Conservation (phyloP, 345 rosid genomes). For the Eutrema heterophyllum region DNA sequence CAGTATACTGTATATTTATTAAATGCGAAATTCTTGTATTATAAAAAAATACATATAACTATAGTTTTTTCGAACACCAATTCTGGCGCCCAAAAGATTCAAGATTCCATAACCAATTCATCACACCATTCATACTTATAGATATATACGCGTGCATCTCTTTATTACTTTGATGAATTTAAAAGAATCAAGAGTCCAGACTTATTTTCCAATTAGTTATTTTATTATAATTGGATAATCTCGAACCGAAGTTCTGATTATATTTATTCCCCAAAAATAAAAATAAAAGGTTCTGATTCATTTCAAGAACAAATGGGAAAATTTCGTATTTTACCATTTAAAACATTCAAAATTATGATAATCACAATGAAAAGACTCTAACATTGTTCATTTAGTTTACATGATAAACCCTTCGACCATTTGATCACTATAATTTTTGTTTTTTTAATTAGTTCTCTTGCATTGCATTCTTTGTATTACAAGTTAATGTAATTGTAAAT, state of each 20-base stretch:
- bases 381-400: not conserved
- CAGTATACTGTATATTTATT: not conserved
- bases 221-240: not conserved
- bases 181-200: not conserved
- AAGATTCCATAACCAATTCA: not conserved
- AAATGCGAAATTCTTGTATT: not conserved
- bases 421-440: not conserved
- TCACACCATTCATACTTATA: slow-evolving; percentile 1
- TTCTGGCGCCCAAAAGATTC: slow-evolving; percentile 17
- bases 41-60: not conserved
- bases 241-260: not conserved
- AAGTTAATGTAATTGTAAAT: not conserved
- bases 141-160: slow-evolving; percentile 13
- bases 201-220: not conserved
- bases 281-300: not conserved
- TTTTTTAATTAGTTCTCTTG: not conserved
- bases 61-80: not conserved
- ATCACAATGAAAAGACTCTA: not conserved
- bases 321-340: not conserved
- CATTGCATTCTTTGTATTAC: not conserved
- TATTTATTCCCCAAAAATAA: no score
- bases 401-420: not conserved
- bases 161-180: not conserved
- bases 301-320: not conserved
- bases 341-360: not conserved